Evolutionary conservation across 169 alveolate species (phyloP).

Genomic region (Theileria luwenshuni): DNA sequence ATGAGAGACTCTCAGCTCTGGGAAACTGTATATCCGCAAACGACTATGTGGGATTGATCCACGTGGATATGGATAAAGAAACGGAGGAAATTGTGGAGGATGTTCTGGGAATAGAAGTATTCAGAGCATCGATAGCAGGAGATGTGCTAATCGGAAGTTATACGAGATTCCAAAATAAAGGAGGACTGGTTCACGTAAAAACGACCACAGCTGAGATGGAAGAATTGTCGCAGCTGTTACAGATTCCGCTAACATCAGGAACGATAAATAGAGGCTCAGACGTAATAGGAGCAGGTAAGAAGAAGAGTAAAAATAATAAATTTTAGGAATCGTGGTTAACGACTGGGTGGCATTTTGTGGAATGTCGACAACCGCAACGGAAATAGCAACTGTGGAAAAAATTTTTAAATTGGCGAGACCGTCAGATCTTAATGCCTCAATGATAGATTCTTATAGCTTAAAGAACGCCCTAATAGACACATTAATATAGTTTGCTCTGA

Average conservation of each 20-base stretch:
- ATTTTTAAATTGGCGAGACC: constrained; percentile 89
- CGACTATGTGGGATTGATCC: constrained; percentile 97
- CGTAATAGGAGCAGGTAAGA: constrained; percentile 87
- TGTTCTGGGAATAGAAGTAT: constrained; percentile 96
- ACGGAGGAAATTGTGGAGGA: constrained; percentile 98
- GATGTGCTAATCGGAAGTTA: constrained; percentile 98
- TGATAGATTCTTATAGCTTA: constrained; percentile 58
- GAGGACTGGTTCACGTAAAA: constrained; percentile 96
- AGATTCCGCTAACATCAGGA: constrained; percentile 98
- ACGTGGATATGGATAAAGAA: constrained; percentile 97
- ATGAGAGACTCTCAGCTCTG: constrained; percentile 96
- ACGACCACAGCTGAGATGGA: constrained; percentile 97
- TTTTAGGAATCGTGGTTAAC: constrained; percentile 95
- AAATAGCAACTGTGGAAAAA: constrained; percentile 93
- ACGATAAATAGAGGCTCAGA: constrained; percentile 99
- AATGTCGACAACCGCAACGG: constrained; percentile 98
- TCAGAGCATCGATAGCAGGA: constrained; percentile 98
- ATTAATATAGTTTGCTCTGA: constrained; percentile 28
- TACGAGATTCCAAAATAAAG: constrained; percentile 93
- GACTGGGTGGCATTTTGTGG: constrained; percentile 99
- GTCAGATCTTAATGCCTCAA: constrained; percentile 63
- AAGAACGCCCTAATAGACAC: constrained; percentile 76
- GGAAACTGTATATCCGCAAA: constrained; percentile 98
- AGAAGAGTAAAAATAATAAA: constrained; percentile 7
- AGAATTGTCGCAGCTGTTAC: constrained; percentile 93